Base-by-base conservation (phyloP, 73 alveolate species). In the Paraurostyla sp. region DNA sequence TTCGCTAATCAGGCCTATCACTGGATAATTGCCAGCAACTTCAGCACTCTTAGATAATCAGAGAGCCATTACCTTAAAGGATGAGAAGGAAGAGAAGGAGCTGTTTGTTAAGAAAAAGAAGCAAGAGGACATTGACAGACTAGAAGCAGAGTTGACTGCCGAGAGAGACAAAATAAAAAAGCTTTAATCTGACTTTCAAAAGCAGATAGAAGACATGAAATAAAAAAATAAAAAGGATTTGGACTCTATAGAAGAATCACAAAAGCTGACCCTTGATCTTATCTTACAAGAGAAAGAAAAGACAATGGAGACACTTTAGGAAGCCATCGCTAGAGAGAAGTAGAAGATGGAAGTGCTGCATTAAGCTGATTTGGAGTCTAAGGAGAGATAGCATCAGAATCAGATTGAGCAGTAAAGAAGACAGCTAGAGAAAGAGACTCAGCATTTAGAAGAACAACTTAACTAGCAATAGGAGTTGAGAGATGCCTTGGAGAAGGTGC, bases 291-390 rank as follows among this genome's bases (percentile, higher is more conserved):
- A 78, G 42, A 78, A 78, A 35, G 89, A 78, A 27, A 50, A 78
- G 50, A 78, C 89, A 9, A 54, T 78, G 76, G 89, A 78, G 29
- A 52, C 89, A 0, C 50, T 52, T 4, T 35, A 78, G 62, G 89
- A 78, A 54, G 76, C 89, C 59, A 51, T 78, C 33, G 76, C 80
- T 3, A 78, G 89, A 78, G 89, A 78, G 50, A 78, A 52, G 43
- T 27, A 52, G 33, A 78, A 78, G 46, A 51, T 78, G 78, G 89
- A 78, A 23, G 89, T 78, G 42, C 89, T 52, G 33, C 89, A 78
- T 38, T 35, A 78, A 35, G 89, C 89, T 6, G 89, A 78, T n/a
- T 78, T 78, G 32, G 89, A 78, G 41, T 54, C 76, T 0, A 78
- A 78, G 43, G 89, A 78, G 59, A 25, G 89, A 9, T 32, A 78